phyloP scores from a whole-genome alignment of 805 yeast genomes.

The Nakazawaea ishiwadae region DNA sequence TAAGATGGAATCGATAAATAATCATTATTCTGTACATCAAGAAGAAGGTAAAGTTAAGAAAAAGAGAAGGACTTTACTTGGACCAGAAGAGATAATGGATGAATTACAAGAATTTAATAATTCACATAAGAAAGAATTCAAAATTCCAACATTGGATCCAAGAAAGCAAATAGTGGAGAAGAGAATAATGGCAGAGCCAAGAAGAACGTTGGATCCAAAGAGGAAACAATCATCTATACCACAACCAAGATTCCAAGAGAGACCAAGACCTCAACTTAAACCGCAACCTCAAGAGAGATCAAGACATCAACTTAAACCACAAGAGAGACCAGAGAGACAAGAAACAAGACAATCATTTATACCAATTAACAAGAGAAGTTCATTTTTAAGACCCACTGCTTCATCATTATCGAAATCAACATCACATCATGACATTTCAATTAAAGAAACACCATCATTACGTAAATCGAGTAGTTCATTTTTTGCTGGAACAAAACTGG shows the following conservation, averaged over 20 bases:
- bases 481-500: neutral
- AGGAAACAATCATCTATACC: neutral
- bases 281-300: neutral
- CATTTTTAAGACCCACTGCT: constrained; percentile 8
- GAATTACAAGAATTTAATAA: neutral
- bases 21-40: constrained; percentile 38
- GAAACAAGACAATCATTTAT: neutral
- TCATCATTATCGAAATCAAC: constrained; percentile 6
- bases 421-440: constrained; percentile 1
- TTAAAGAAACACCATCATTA: too few relatives aligned
- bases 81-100: constrained; percentile 9
- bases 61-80: constrained; percentile 10
- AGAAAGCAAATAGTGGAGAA: neutral
- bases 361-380: constrained; percentile 1
- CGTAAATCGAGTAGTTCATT: too few relatives aligned
- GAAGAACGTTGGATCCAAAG: constrained; percentile 2
- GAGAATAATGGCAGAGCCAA: constrained; percentile 1
- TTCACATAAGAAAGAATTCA: neutral
- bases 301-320: neutral
- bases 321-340: neutral
- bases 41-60: constrained; percentile 6
- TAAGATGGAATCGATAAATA: constrained; percentile 45
- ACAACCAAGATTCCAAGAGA: neutral
- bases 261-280: neutral
- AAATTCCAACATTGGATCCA: constrained; percentile 3